Evolutionary conservation across 345 rosid species (phyloP).

Genomic region (Melastoma malabathricum): DNA sequence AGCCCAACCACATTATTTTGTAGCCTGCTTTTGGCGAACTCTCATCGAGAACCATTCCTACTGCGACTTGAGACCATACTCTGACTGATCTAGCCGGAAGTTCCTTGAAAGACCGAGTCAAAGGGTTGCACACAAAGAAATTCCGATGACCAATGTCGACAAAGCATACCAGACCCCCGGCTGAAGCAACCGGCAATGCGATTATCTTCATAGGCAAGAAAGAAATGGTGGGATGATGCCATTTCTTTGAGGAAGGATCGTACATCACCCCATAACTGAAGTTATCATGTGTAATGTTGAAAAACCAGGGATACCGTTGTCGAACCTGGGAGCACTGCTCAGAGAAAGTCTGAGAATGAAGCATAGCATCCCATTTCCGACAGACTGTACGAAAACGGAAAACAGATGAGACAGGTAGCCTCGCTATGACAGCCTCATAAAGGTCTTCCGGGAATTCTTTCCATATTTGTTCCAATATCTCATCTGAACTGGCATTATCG

Average conservation of each 20-base stretch:
- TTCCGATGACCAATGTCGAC: slow-evolving; percentile 81
- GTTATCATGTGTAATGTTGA: slow-evolving; percentile 73
- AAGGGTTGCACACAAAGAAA: slow-evolving; percentile 87
- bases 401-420: slow-evolving; percentile 71
- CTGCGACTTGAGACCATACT: slow-evolving; percentile 88
- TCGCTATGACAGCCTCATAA: slow-evolving; percentile 76
- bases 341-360: slow-evolving; percentile 66
- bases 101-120: slow-evolving; percentile 67
- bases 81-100: slow-evolving; percentile 78
- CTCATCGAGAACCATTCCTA: slow-evolving; percentile 73
- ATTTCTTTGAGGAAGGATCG: slow-evolving; percentile 68
- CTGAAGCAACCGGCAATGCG: slow-evolving; percentile 80
- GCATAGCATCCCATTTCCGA: slow-evolving; percentile 64
- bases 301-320: slow-evolving; percentile 69
- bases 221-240: slow-evolving; percentile 71
- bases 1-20: slow-evolving; percentile 81
- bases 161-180: slow-evolving; percentile 94
- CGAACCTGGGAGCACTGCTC: slow-evolving; percentile 50
- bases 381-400: slow-evolving; percentile 90
- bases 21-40: slow-evolving; percentile 46
- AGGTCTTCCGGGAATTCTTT: slow-evolving; percentile 93
- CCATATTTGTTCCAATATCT: slow-evolving; percentile 79
- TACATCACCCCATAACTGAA: slow-evolving; percentile 84
- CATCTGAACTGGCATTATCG: slow-evolving; percentile 22
- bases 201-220: slow-evolving; percentile 56